Evolutionary conservation across 495 filamentous ascomycete genomes (phyloP).

Genomic region (Penicillium alfredii): DNA sequence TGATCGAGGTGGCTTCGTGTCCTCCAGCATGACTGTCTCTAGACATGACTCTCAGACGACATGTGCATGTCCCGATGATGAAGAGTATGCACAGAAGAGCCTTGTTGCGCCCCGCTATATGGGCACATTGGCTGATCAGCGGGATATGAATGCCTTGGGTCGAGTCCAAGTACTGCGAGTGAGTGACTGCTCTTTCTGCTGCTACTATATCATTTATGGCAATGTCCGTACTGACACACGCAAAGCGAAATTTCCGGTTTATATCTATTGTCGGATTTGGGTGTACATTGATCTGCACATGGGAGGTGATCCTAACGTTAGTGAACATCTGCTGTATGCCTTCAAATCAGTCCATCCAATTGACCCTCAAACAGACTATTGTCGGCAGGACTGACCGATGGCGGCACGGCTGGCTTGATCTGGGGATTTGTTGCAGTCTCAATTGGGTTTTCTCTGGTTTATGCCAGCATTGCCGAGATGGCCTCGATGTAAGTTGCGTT

Average conservation of each 20-base stretch:
- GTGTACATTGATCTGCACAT: slow-evolving; percentile 40
- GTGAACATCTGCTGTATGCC: slow-evolving; percentile 7
- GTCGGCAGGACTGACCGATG: slow-evolving; percentile 44
- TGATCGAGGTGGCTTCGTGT: slow-evolving; percentile 1
- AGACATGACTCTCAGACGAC: slow-evolving; percentile 13
- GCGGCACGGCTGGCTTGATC: slow-evolving; percentile 52
- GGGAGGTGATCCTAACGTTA: slow-evolving; percentile 44
- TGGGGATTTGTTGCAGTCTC: slow-evolving; percentile 49
- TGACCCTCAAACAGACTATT: slow-evolving; percentile 37
- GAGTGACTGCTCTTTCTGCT: too few species aligned
- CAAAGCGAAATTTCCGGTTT: slow-evolving; percentile 49
- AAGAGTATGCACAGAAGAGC: slow-evolving; percentile 21
- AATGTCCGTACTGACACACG: too few species aligned
- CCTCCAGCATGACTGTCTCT: slow-evolving; percentile 7
- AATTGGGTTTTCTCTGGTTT: slow-evolving; percentile 43
- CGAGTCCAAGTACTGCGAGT: slow-evolving; percentile 41
- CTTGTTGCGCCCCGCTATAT: slow-evolving; percentile 35
- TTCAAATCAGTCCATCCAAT: neutral
- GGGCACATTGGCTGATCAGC: slow-evolving; percentile 34
- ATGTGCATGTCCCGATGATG: slow-evolving; percentile 13
- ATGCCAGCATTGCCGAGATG: slow-evolving; percentile 51
- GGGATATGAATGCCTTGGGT: slow-evolving; percentile 41
- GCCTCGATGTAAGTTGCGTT: slow-evolving; percentile 45
- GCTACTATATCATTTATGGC: too few species aligned
- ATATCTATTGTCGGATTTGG: slow-evolving; percentile 45